Evolutionary conservation across 495 filamentous ascomycete genomes (phyloP).

Genomic region (Friedmanniomyces endolithicus): DNA sequence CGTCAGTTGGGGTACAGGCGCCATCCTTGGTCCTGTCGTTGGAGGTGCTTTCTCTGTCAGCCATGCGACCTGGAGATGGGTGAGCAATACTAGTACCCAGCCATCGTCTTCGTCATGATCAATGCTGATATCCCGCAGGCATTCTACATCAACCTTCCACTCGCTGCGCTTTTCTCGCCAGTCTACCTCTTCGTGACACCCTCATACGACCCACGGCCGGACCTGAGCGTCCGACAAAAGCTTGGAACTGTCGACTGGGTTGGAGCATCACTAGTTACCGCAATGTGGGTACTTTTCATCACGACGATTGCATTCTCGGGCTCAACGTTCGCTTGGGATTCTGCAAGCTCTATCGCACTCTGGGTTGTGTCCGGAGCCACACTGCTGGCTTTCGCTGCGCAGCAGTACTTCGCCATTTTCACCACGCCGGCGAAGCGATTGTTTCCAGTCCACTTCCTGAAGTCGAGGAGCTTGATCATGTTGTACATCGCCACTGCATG

Average conservation of each 20-base stretch:
- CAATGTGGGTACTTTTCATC: not conserved
- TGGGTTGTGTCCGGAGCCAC: not conserved
- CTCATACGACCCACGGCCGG: constrained; percentile 33
- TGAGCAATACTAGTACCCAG: no score
- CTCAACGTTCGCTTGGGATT: not conserved
- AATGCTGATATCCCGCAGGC: constrained; percentile 38
- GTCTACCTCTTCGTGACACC: constrained; percentile 47
- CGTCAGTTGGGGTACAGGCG: not conserved
- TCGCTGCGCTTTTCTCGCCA: constrained; percentile 43
- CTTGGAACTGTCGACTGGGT: not conserved
- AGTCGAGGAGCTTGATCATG: not conserved
- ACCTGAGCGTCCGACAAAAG: constrained; percentile 28
- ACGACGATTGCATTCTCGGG: not conserved
- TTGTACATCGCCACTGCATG: not conserved
- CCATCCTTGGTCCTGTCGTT: constrained; percentile 36
- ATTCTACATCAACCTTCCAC: constrained; percentile 59
- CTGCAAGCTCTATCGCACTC: not conserved
- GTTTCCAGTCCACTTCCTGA: not conserved
- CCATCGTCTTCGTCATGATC: constrained; percentile 16
- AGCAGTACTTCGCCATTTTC: not conserved
- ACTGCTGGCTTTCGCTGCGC: not conserved
- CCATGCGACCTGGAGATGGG: constrained; percentile 36
- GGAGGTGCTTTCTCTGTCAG: constrained; percentile 49
- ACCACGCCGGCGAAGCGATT: not conserved
- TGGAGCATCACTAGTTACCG: not conserved